Percentiles rank a stretch among this genome's conserved stretches.
phyloP scores from a whole-genome alignment of 495 filamentous ascomycete genomes.

The Cladorrhinum samala region DNA sequence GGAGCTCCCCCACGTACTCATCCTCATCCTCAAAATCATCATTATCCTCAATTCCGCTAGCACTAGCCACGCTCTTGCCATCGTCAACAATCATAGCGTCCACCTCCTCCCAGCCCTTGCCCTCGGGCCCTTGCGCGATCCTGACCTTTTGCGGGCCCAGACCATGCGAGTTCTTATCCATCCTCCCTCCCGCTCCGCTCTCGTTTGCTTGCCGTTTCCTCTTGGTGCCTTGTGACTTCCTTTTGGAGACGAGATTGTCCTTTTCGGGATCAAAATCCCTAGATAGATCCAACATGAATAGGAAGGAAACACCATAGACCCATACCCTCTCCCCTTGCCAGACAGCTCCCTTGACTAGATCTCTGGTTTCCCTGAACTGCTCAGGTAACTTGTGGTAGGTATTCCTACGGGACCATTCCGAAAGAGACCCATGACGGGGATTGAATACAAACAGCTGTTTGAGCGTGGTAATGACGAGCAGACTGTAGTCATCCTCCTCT shows the following conservation, averaged over 20 bases:
- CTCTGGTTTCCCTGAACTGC: slow-evolving; percentile 61
- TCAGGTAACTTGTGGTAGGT: slow-evolving; percentile 65
- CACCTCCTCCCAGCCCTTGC: slow-evolving; percentile 34
- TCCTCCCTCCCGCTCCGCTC: slow-evolving; percentile 53
- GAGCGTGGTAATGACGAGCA: slow-evolving; percentile 69
- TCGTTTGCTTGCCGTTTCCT: slow-evolving; percentile 46
- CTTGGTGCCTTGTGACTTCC: slow-evolving; percentile 43
- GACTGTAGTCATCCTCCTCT: slow-evolving; percentile 43
- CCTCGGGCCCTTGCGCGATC: slow-evolving; percentile 29
- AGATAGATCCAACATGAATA: slow-evolving; percentile 88
- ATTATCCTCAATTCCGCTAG: slow-evolving; percentile 29
- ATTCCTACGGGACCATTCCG: slow-evolving; percentile 81
- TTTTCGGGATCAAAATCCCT: slow-evolving; percentile 53
- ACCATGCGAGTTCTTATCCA: slow-evolving; percentile 42
- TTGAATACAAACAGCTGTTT: slow-evolving; percentile 75
- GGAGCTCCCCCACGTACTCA: slow-evolving; percentile 34
- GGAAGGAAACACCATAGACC: slow-evolving; percentile 77
- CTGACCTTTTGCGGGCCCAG: slow-evolving; percentile 29
- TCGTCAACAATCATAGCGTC: slow-evolving; percentile 37
- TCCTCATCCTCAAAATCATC: slow-evolving; percentile 42
- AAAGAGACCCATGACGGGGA: slow-evolving; percentile 63
- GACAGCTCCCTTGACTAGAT: slow-evolving; percentile 73
- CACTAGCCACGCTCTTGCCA: slow-evolving; percentile 33
- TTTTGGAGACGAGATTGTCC: slow-evolving; percentile 2
- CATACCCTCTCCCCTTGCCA: slow-evolving; percentile 81